Evolutionary conservation across 2,329 filamentous ascomycete species (phyloP), one percentile per base, ranked within the genome.

Genomic region (Sporothrix pallida): DNA sequence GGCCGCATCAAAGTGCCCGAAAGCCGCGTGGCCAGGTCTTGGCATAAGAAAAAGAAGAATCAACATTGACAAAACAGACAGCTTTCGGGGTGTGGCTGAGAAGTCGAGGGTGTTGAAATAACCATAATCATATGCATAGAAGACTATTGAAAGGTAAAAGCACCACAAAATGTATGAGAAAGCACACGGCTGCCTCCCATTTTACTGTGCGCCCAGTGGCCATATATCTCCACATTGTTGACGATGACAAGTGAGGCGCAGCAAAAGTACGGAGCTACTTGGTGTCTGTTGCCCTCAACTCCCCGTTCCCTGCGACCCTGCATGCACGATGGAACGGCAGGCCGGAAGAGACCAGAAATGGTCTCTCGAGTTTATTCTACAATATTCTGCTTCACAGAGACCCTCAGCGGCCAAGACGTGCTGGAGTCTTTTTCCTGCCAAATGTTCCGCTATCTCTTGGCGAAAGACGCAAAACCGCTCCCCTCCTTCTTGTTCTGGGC

Each of bases 181-280:
- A 44, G 26, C 65, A 52, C 23, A 46, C 68, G 68, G 68, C 68
- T 70, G 68, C 68, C 68, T 70, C 68, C 68, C 31, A 9, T 6
- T n/a, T 9, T 17, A 58, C 31, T 9, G 48, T 44, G 15, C 2
- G 12, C 20, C 20, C 46, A 52, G 44, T 50, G 20, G 50, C 48
- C 31, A 37, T 37, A 37, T 23, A 48, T 48, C 62, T 44, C 62
- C 62, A 67, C 62, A 67, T 37, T 37, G 31, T 37, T 7, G 31
- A 37, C 62, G 6, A 46, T 26, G 67, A n/a, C 48, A 46, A 70
- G 54, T 46, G 68, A 70, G 68, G 68, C 68, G 68, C 68, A 70
- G 68, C 68, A 70, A 37, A 42, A 46, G 31, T 17, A 44, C 31
- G 31, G 31, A 37, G 23, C 10, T 31, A 37, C 46, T 31, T 44